phyloP scores from a whole-genome alignment of 805 yeast genomes.

The Kuraishia ogatae region DNA sequence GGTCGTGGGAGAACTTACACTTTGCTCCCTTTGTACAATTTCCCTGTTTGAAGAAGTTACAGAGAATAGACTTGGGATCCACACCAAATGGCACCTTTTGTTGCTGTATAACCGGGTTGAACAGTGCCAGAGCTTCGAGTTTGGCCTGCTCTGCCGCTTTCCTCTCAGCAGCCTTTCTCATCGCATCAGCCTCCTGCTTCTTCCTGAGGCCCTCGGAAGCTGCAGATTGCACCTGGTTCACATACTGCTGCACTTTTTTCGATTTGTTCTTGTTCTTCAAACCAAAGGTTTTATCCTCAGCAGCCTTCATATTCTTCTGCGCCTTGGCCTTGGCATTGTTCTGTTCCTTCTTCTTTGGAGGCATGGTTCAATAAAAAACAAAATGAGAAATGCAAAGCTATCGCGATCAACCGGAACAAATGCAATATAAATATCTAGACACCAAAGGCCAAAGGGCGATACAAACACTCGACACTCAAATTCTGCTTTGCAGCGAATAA shows the following conservation, averaged over 20 bases:
- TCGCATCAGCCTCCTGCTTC: slow-evolving; percentile 40
- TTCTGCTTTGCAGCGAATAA: too few relatives aligned
- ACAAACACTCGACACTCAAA: too few relatives aligned
- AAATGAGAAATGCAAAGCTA: neutral
- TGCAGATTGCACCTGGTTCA: slow-evolving; percentile 61
- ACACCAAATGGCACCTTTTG: slow-evolving; percentile 96
- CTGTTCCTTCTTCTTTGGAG: slow-evolving; percentile 62
- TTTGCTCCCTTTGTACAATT: slow-evolving; percentile 73
- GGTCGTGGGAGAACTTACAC: slow-evolving; percentile 92
- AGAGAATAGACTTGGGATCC: slow-evolving; percentile 89
- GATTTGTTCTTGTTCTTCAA: slow-evolving; percentile 93
- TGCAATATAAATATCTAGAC: too few relatives aligned
- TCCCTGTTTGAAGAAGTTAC: slow-evolving; percentile 82
- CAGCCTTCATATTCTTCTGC: slow-evolving; percentile 51
- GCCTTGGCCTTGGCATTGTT: slow-evolving; percentile 55
- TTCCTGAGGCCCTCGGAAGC: slow-evolving; percentile 38
- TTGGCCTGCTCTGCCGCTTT: slow-evolving; percentile 88
- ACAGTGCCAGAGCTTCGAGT: slow-evolving; percentile 73
- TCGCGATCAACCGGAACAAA: neutral
- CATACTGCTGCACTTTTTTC: slow-evolving; percentile 72
- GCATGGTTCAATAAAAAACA: slow-evolving; percentile 45
- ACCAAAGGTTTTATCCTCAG: slow-evolving; percentile 90
- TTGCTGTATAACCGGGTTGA: slow-evolving; percentile 53
- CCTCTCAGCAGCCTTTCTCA: slow-evolving; percentile 77
- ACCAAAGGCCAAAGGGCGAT: too few relatives aligned